phyloP scores from a whole-genome alignment of 768 basidiomycete species.

The Kwoniella mangroviensis region DNA sequence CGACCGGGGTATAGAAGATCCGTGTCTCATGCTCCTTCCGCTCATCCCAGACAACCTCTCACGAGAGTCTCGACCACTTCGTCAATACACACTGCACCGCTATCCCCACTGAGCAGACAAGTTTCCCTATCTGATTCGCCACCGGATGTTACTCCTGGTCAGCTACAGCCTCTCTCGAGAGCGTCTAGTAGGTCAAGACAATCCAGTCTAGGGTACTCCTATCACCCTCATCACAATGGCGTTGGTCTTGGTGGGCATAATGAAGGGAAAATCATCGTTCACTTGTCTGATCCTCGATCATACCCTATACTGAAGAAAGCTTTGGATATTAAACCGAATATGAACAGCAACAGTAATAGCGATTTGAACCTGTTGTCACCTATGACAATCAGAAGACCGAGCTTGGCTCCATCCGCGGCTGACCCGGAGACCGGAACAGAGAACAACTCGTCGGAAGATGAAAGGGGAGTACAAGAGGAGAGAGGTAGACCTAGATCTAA shows the following conservation, averaged over 20 bases:
- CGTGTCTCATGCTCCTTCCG: constrained; percentile 13
- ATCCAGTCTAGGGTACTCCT: constrained; percentile 1
- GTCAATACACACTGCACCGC: background rate
- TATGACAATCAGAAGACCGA: constrained; percentile 17
- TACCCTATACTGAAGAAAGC: constrained; percentile 23
- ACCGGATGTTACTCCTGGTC: background rate
- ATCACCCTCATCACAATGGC: background rate
- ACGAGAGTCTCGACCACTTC: constrained; percentile 8
- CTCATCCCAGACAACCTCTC: constrained; percentile 2
- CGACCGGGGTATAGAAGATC: constrained; percentile 13
- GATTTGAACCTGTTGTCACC: constrained; percentile 20
- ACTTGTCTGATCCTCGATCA: constrained; percentile 30
- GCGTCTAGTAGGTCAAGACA: constrained; percentile 22
- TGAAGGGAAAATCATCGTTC: constrained; percentile 23
- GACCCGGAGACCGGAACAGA: constrained; percentile 6
- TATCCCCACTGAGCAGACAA: constrained; percentile 28
- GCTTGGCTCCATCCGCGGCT: constrained; percentile 17
- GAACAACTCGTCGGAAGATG: constrained; percentile 2
- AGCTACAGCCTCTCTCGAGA: background rate
- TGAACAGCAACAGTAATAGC: constrained; percentile 1
- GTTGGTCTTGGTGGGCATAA: too few relatives aligned
- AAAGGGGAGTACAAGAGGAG: constrained; percentile 27
- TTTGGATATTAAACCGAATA: constrained; percentile 23
- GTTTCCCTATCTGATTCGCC: constrained; percentile 26
- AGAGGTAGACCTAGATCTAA: constrained; percentile 35